Base-by-base conservation (phyloP, 1,284 basidiomycete species). In the Trametes sp. region DNA sequence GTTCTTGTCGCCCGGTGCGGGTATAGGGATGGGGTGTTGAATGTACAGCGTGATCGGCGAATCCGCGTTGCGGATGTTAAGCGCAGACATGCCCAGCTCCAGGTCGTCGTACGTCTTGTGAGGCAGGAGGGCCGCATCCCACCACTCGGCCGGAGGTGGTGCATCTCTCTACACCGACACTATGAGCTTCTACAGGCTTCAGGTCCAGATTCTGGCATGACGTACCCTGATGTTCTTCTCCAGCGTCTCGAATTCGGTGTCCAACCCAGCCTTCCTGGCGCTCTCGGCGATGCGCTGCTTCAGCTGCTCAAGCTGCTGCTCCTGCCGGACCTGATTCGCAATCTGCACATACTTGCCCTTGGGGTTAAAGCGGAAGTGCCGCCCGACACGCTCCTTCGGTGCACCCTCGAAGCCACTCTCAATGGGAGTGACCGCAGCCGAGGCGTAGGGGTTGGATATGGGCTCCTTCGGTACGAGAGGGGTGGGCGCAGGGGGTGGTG, bases 1-100 rank as follows among this genome's bases (percentile, higher is more conserved):
- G 73, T 88, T 88, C 79, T 94, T 94, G 69, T 97, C 96, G 11
- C 86, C 87, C 5, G 95, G 95, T 1, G 93, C 93, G 41, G 94
- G 94, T 61, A 99, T 96, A 3, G 95, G 95, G 62, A 99, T 98
- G 8, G 97, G 98, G 75, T 99, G 97, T 75, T 98, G 97, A 51
- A 99, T 86, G 72, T 98, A 96, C 49, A 94, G 84, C 21, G 93
- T 95, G 64, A 99, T 92, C 0, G 94, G 93, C 5, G 90, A 91
- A 65, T 90, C 86, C 21, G 80, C 75, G 4, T 80, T 86, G 50
- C 85, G 82, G 62, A 93, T 90, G 51, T 87, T 87, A 59, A 92
- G 78, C 31, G 77, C 75, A 26, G 82, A 77, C 36, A 89, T 70
- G 33, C 88, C 89, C 41, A 83, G 71, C 0, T 75, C 78, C 54